phyloP scores from a whole-genome alignment of 2,329 filamentous ascomycete species.

The Claviceps pusilla region DNA sequence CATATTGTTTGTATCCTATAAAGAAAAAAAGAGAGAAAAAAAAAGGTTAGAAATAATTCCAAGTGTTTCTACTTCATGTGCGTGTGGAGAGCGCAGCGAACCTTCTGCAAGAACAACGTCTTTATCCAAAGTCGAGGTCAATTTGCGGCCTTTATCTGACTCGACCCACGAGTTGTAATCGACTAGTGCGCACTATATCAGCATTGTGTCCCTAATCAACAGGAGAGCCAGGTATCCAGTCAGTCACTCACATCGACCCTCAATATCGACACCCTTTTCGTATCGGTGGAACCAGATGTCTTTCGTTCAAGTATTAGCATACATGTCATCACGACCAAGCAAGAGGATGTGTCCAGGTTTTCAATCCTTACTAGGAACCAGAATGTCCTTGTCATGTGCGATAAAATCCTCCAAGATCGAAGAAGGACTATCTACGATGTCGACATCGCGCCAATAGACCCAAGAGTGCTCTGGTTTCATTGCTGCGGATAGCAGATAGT shows the following conservation, averaged over 20 bases:
- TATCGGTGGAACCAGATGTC: constrained; percentile 97
- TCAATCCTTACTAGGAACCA: constrained; percentile 71
- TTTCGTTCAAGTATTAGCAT: constrained; percentile 25
- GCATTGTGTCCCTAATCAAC: neutral
- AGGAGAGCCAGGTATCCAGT: neutral
- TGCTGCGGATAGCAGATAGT: constrained; percentile 73
- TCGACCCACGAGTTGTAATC: constrained; percentile 99
- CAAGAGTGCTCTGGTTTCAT: constrained; percentile 90
- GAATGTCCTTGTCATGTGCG: constrained; percentile 78
- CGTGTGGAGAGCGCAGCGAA: constrained; percentile 19
- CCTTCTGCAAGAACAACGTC: constrained; percentile 81
- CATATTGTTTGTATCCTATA: constrained; percentile 77
- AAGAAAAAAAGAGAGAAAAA: constrained; percentile 9
- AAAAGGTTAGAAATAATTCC: constrained; percentile 9
- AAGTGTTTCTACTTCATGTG: neutral
- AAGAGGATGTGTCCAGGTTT: neutral
- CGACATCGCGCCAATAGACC: constrained; percentile 98
- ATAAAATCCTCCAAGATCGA: constrained; percentile 91
- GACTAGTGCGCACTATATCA: constrained; percentile 37
- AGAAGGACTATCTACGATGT: constrained; percentile 80
- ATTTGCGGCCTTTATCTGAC: constrained; percentile 65
- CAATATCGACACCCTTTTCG: constrained; percentile 65
- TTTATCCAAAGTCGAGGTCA: constrained; percentile 59
- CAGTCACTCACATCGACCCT: constrained; percentile 69
- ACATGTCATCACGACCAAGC: neutral